phyloP scores from a whole-genome alignment of 192 early-diverging fungal species.

The Chytriomyces sp. region DNA sequence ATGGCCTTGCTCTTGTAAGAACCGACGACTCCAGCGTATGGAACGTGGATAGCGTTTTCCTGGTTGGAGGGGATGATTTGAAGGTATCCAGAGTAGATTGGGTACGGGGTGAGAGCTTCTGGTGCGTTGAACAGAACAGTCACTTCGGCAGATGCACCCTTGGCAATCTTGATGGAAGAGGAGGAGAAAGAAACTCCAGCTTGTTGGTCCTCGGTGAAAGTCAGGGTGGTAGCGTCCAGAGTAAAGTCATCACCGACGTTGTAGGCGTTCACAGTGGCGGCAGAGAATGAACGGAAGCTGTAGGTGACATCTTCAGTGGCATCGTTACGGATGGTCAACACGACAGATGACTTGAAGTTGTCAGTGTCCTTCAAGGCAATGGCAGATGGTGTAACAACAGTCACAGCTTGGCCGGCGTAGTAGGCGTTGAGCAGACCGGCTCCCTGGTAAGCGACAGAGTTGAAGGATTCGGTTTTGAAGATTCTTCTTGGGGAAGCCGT shows the following conservation, averaged over 20 bases:
- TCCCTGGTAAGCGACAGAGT: slow-evolving; percentile 71
- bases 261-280: slow-evolving; percentile 21
- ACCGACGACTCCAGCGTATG: slow-evolving; percentile 19
- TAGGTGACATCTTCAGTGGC: slow-evolving; percentile 24
- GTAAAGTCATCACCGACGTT: slow-evolving; percentile 35
- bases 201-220: slow-evolving; percentile 27
- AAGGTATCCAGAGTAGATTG: neutral
- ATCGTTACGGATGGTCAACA: slow-evolving; percentile 38
- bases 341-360: slow-evolving; percentile 8
- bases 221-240: slow-evolving; percentile 6
- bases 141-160: slow-evolving; percentile 30
- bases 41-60: neutral
- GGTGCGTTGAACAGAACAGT: slow-evolving; percentile 40
- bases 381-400: slow-evolving; percentile 54
- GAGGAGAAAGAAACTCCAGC: neutral
- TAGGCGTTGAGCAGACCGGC: slow-evolving; percentile 78
- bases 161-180: neutral
- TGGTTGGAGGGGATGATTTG: neutral
- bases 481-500: slow-evolving; percentile 51
- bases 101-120: neutral
- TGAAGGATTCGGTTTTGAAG: slow-evolving; percentile 46
- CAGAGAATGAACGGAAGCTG: slow-evolving; percentile 20
- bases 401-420: slow-evolving; percentile 59
- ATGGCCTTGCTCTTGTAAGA: neutral
- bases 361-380: slow-evolving; percentile 47